A percentile compares a stretch with the other conserved stretches of the same genome.
These are phyloP conservation scores for Syzygium grande DNA, from an alignment of 345 rosid genomes.

Conservation along the genomic window DNA sequence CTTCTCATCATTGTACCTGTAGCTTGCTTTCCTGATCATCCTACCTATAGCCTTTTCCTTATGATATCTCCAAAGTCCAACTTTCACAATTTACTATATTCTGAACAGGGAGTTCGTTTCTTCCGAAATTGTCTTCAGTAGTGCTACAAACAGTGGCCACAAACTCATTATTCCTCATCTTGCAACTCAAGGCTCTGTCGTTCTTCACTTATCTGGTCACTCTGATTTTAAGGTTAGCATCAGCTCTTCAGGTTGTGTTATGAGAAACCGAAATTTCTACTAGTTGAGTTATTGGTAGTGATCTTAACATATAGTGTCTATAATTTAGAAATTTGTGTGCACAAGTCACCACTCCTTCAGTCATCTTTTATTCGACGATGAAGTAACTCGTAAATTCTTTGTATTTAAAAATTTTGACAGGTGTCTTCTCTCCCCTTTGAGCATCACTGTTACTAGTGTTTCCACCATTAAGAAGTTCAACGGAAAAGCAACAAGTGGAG, in stretches of 20 bases:
- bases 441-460: neutral
- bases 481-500: neutral
- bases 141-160: neutral
- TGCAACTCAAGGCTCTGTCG: neutral
- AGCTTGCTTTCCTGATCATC: neutral
- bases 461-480: neutral
- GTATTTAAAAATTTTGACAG: neutral
- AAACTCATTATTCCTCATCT: neutral
- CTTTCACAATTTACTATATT: neutral
- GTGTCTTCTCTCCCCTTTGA: neutral
- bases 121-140: conserved; percentile 74
- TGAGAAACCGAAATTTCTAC: neutral
- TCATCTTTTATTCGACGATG: neutral
- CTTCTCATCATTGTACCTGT: neutral
- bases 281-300: neutral
- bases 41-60: neutral
- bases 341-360: neutral
- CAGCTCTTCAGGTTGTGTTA: neutral
- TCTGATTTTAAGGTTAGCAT: neutral
- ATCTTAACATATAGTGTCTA: neutral
- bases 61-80: neutral
- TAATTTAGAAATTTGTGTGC: neutral
- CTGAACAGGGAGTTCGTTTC: conserved; percentile 74
- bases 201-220: neutral
- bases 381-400: neutral